A percentile compares a stretch with the other conserved stretches of the same genome.
Evolutionary conservation across 2,329 filamentous ascomycete genomes (phyloP).

Genomic region (Aaosphaeria pasadenensis): DNA sequence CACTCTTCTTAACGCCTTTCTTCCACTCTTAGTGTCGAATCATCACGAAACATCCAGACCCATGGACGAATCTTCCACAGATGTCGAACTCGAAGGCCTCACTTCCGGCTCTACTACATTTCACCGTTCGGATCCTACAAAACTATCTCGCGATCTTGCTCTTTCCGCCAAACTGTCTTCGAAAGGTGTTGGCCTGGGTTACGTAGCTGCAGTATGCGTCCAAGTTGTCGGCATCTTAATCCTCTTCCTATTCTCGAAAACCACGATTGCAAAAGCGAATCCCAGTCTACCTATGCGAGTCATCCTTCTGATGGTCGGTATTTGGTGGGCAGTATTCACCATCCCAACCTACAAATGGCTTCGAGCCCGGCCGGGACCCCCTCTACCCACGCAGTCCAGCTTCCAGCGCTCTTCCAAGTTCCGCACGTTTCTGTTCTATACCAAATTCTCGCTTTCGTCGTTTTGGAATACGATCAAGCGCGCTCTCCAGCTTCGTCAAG

Average conservation of each 20-base stretch:
- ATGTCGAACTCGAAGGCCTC: constrained; percentile 26
- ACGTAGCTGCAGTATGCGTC: constrained; percentile 76
- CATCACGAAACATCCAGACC: constrained; percentile 53
- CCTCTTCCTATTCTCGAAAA: constrained; percentile 54
- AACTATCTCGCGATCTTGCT: constrained; percentile 63
- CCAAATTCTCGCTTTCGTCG: constrained; percentile 77
- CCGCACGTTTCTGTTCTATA: constrained; percentile 60
- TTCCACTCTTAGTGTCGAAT: constrained; percentile 81
- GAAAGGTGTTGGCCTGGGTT: constrained; percentile 85
- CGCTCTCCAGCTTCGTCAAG: constrained; percentile 66
- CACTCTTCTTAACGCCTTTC: constrained; percentile 89
- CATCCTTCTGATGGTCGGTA: constrained; percentile 75
- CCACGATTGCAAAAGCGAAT: constrained; percentile 55
- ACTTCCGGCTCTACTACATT: constrained; percentile 9
- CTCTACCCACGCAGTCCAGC: constrained; percentile 47
- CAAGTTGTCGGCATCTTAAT: constrained; percentile 76
- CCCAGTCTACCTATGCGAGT: constrained; percentile 79
- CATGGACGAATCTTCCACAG: constrained; percentile 10
- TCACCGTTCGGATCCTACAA: constrained; percentile 10
- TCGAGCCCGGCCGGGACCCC: constrained; percentile 80
- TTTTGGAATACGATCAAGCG: constrained; percentile 74
- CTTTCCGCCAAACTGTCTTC: constrained; percentile 85
- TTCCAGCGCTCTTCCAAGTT: constrained; percentile 7
- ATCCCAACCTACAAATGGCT: constrained; percentile 83
- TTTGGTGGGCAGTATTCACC: constrained; percentile 87